phyloP scores from a whole-genome alignment of 2,329 filamentous ascomycete species.

The Diaporthe humulicola region DNA sequence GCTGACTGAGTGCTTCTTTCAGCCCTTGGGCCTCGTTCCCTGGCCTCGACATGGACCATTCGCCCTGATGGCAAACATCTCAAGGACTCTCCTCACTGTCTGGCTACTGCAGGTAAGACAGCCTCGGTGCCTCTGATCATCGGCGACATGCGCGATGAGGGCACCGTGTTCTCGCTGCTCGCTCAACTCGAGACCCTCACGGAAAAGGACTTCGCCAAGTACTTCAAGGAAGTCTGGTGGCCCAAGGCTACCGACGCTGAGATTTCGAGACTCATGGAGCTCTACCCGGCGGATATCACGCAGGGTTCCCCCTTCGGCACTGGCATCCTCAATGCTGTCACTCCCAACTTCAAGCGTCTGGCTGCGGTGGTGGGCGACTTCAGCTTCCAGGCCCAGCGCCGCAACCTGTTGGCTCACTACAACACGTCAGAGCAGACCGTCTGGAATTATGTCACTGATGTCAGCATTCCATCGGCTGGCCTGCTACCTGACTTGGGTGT shows the following conservation, averaged over 20 bases:
- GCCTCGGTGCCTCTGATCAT: neutral
- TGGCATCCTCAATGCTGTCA: neutral
- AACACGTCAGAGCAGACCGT: neutral
- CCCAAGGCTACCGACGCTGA: neutral
- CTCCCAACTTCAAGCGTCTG: constrained; percentile 15
- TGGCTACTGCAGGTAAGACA: neutral
- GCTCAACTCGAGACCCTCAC: constrained; percentile 13
- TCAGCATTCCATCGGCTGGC: constrained; percentile 9
- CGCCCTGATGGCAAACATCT: constrained; percentile 3
- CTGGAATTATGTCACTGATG: neutral
- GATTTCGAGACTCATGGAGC: neutral
- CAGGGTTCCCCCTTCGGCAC: constrained; percentile 12
- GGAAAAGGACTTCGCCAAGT: neutral
- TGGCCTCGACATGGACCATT: constrained; percentile 4
- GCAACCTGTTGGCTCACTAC: neutral
- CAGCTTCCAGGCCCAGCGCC: constrained; percentile 19
- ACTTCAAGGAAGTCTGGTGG: constrained; percentile 10
- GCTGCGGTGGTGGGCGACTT: constrained; percentile 7
- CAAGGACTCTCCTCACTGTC: constrained; percentile 6
- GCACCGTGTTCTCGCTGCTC: neutral
- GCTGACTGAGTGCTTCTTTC: neutral
- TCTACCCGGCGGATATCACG: neutral
- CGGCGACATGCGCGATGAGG: constrained; percentile 6
- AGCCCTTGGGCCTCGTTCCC: constrained; percentile 5
- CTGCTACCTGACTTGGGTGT: neutral